Conservation (phyloP, 805 yeast genomes). For the Clavispora vitiphila region DNA sequence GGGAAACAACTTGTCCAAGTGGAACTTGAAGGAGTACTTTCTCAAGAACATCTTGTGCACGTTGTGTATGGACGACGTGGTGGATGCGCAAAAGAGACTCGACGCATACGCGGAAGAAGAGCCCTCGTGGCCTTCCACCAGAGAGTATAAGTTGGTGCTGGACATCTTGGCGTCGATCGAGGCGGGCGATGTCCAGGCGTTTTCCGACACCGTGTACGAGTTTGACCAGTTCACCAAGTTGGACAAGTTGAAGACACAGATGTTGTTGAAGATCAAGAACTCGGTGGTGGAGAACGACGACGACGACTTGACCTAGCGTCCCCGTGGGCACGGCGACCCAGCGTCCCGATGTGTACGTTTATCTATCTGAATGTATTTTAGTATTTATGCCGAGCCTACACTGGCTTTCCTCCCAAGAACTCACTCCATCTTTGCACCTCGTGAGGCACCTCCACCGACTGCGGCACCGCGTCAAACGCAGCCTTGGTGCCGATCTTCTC, state of each 20-base stretch:
- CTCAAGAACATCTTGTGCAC: constrained; percentile 78
- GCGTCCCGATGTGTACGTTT: no score
- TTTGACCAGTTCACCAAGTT: constrained; percentile 84
- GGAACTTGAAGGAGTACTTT: constrained; percentile 92
- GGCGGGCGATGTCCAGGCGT: constrained; percentile 72
- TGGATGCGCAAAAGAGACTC: constrained; percentile 75
- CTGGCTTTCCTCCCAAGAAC: constrained; percentile 90
- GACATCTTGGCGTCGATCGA: constrained; percentile 70
- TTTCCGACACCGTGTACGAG: constrained; percentile 70
- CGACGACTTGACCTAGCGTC: constrained; percentile 40
- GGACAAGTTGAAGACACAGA: constrained; percentile 85
- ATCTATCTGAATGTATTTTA: not conserved
- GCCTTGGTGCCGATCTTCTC: constrained; percentile 57
- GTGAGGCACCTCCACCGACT: constrained; percentile 58
- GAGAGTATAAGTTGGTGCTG: constrained; percentile 67
- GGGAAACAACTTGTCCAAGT: constrained; percentile 70
- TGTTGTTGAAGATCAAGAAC: constrained; percentile 77
- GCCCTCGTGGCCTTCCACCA: constrained; percentile 64
- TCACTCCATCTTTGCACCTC: constrained; percentile 98
- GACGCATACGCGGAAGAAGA: constrained; percentile 66
- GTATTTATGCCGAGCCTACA: constrained; percentile 26
- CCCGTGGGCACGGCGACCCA: no score
- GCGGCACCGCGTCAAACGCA: constrained; percentile 37
- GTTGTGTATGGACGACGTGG: constrained; percentile 77
- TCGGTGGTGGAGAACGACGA: constrained; percentile 69